Evolutionary conservation across 805 yeast species (phyloP).

Genomic region (Candida nonsorbophila): DNA sequence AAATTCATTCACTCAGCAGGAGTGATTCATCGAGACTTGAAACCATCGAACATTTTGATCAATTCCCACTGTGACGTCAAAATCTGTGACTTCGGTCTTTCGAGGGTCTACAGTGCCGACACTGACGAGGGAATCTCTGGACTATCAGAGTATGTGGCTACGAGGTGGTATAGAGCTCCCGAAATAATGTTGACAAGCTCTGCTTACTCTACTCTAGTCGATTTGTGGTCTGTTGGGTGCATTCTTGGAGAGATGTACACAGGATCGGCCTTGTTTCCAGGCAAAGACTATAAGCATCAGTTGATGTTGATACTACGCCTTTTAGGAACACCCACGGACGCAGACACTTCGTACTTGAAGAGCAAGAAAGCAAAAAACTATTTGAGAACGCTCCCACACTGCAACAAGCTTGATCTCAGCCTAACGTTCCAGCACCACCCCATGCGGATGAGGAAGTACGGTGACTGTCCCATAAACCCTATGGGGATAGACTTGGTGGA

Average conservation of each 20-base stretch:
- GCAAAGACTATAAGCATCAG: constrained; percentile 69
- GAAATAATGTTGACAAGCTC: constrained; percentile 74
- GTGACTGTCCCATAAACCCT: constrained; percentile 14
- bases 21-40: constrained; percentile 72
- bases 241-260: constrained; percentile 65
- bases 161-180: constrained; percentile 83
- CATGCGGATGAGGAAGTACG: constrained; percentile 10
- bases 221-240: constrained; percentile 79
- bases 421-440: constrained; percentile 15
- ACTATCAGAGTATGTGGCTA: constrained; percentile 78
- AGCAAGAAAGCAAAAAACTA: constrained; percentile 20
- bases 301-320: constrained; percentile 60
- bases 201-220: constrained; percentile 71
- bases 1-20: constrained; percentile 68
- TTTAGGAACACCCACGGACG: constrained; percentile 56
- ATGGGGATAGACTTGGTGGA: constrained; percentile 37
- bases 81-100: constrained; percentile 75
- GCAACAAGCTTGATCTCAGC: constrained; percentile 12
- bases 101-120: constrained; percentile 38
- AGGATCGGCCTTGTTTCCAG: constrained; percentile 67
- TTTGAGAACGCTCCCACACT: constrained; percentile 20
- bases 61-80: constrained; percentile 71
- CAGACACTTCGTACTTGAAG: constrained; percentile 14
- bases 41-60: constrained; percentile 66
- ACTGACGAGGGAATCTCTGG: constrained; percentile 27